Base-by-base conservation (phyloP, 805 yeast species). In the Kazachstania taianensis region DNA sequence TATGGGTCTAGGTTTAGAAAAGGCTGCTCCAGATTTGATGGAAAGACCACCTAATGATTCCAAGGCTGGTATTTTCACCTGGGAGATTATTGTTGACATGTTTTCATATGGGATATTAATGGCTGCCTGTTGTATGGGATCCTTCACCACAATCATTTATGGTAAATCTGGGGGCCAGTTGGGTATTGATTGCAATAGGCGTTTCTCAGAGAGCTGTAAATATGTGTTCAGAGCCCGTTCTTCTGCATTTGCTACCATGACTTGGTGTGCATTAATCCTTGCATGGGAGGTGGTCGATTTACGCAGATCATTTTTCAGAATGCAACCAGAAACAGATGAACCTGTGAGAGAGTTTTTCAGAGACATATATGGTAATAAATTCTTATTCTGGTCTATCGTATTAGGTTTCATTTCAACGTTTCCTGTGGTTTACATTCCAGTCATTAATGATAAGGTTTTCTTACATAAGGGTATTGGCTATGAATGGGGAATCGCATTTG, bases 1-100 rank as follows among this genome's bases (percentile, higher is more conserved):
- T 1, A 96, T 89, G 67, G 84, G 95, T 0, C 66, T 89, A 32
- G 98, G 98, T 42, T 94, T 92, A 26, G 98, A 89, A 61, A 92
- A 94, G 4, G 96, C 92, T 16, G 96, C 87, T 49, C 85, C 82
- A 40, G 94, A 81, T 55, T 92, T 89, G 30, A 87, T 89, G 96
- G 77, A 73, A 42, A 82, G 82, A 57, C 96, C 96, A 15, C 98
- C 98, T 33, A 76, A 97, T 59, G 72, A 77, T 34, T 75, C 96
- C 46, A 71, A 72, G 43, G 95, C 85, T 40, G 79, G 80, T 52
- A 89, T 92, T 35, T 67, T 92, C 47, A 85, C 96, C 3, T 60
- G 63, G 36, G 68, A 70, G 17, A 75, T 89, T 22, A 59, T 84
- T 28, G 44, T 67, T 35, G 94, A 83, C 53, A 79, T 79, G 78